phyloP scores from a whole-genome alignment of 2,329 filamentous ascomycete species.

The Bertia moriformis region DNA sequence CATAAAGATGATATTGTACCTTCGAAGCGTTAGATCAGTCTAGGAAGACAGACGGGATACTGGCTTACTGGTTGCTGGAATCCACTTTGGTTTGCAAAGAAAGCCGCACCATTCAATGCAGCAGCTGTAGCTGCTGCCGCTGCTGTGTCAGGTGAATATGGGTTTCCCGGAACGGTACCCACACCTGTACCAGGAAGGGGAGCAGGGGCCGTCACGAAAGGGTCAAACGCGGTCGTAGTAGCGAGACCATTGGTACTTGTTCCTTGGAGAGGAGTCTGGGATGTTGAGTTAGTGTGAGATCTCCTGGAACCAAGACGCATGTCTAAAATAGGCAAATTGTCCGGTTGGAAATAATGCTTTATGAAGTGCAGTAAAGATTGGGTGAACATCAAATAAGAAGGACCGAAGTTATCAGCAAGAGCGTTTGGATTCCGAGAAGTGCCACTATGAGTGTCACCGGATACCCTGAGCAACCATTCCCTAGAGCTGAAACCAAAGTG shows the following conservation, averaged over 20 bases:
- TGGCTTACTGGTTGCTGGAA: constrained; percentile 23
- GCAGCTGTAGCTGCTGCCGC: constrained; percentile 29
- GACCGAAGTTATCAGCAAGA: constrained; percentile 1
- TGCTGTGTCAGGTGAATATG: constrained; percentile 23
- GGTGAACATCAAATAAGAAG: no score
- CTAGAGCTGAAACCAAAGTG: no score
- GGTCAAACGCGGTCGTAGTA: neutral
- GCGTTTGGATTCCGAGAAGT: no score
- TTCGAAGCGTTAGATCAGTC: constrained; percentile 9
- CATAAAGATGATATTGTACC: constrained; percentile 55
- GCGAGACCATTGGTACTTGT: neutral
- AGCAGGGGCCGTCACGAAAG: neutral
- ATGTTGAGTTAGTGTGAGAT: neutral
- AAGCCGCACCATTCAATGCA: constrained; percentile 7
- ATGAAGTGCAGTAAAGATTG: no score
- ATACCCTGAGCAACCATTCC: no score
- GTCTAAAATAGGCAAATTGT: no score
- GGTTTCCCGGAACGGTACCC: neutral
- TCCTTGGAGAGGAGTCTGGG: neutral
- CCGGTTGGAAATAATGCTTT: no score
- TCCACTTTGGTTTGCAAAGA: constrained; percentile 27
- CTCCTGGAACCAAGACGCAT: no score
- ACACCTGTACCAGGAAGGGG: neutral
- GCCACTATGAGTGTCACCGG: no score
- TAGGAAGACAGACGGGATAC: constrained; percentile 2